Base-by-base conservation (phyloP, 345 rosid species). In the Physaria fendleri region DNA sequence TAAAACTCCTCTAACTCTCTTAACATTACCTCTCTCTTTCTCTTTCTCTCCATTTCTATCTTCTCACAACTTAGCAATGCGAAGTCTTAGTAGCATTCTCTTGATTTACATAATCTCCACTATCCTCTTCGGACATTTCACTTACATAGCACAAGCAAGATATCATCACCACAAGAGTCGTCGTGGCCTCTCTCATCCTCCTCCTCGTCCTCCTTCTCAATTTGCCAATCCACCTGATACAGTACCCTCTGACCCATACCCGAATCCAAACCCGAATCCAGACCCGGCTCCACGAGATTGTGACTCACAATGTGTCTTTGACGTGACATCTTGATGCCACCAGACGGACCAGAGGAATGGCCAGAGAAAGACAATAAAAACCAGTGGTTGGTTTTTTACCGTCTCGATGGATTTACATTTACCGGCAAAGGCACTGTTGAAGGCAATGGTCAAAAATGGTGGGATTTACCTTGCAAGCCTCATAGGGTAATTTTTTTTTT, bases 401-500 rank as follows among this genome's bases (percentile, higher is more conserved):
- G 79, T 47, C 85, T 93, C 2, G 65, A 85, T 8, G 62, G 73
- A 22, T 53, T 93, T 75, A 85, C 79, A 16, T 74, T 93, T 69
- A 70, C 85, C 0, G 99, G 97, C 5, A 71, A 65, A 40, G 97
- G 99, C 32, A 82, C 89, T 62, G 76, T 93, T 20, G 96, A 93
- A 81, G 99, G 99, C 38, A 93, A 93, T 48, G 99, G 97, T 42
- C 88, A 80, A 73, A 76, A 85, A 45, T 93, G 99, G 99, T 93
- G 99, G 99, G 95, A 93, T 29, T 81, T 93, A 39, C 99, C 99
- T 54, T 89, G 99, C 85, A 93, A 93, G 60, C 99, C 99, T 14
- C 97, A 89, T 73, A 68, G 95, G 85, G 99, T 93, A 87, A 11
- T 2, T 20, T 5, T 42, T 22, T 8, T 13, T 8, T 25, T 3